These are phyloP conservation scores for Domatiomyces globalis DNA, from an alignment of 2,329 filamentous ascomycete species.

Conservation along the genomic window DNA sequence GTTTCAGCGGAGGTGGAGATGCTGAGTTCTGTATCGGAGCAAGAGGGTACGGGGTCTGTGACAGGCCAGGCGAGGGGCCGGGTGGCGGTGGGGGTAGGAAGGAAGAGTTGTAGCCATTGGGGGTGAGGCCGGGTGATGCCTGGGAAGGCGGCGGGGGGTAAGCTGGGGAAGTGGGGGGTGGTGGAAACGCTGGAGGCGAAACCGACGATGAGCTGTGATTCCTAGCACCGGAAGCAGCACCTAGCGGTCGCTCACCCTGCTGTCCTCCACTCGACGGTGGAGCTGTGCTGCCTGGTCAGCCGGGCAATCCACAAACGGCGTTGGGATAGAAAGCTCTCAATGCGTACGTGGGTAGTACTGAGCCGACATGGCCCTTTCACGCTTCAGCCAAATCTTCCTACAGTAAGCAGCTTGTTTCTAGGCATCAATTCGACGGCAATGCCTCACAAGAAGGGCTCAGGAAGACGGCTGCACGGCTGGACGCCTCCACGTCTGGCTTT, in stretches of 20 bases:
- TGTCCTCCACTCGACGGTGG: neutral
- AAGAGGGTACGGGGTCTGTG: constrained; percentile 10
- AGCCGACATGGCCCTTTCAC: neutral
- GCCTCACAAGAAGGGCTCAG: no score
- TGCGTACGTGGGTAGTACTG: neutral
- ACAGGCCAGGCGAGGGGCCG: constrained; percentile 13
- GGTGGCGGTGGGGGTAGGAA: constrained; percentile 18
- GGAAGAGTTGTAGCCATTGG: constrained; percentile 17
- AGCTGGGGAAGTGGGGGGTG: constrained; percentile 15
- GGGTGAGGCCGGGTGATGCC: constrained; percentile 14
- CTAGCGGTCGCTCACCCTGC: neutral
- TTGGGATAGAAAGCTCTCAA: neutral
- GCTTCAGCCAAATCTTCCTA: neutral
- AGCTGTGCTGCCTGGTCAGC: neutral
- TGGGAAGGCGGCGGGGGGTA: constrained; percentile 16
- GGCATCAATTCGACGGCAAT: neutral
- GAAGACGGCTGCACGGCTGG: no score
- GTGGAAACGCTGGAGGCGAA: constrained; percentile 17
- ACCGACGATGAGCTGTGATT: constrained; percentile 5
- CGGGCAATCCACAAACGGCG: neutral
- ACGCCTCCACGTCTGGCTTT: no score
- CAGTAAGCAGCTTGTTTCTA: neutral
- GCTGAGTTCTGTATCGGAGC: constrained; percentile 12
- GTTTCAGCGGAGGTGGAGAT: constrained; percentile 12
- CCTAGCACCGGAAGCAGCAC: constrained; percentile 2